Evolutionary conservation across 257 asterid genomes (phyloP), one percentile per base, ranked within the genome.

Genomic region (Thymus quinquecostatus): DNA sequence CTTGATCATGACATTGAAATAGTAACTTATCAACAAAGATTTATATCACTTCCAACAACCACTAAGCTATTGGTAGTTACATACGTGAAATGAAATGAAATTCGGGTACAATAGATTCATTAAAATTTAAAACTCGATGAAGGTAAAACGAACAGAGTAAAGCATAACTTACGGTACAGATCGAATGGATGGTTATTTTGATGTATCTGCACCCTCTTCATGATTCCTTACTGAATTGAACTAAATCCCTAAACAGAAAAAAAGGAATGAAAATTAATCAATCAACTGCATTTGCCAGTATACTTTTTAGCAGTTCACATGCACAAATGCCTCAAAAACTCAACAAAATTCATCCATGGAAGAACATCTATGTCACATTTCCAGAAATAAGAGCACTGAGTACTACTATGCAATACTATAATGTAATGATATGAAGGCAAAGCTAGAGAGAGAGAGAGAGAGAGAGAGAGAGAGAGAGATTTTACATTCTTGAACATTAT

Each of bases 141-240:
- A 43, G 34, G 5, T 2, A 4, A 32, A 56, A 53, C 3, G 29
- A 59, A 66, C 14, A 63, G 4, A 21, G 57, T 21, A 60, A 10
- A 8, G 5, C 11, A 68, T 38, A 61, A 76, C 97, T 82, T 86
- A 91, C 97, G 95, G 14, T 82, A 64, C 48, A 84, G 76, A 82
- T 81, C 85, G 68, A 91, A 71, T 34, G 87, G 92, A 82, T 86
- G 96, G 48, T 76, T 70, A 66, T 29, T 80, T 64, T 84, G 88
- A 80, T 89, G 88, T 36, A 89, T 36, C 56, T 64, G 71, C 82
- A 81, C 80, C 84, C 86, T 91, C 89, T 86, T 89, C 97, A 87
- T 86, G 84, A 62, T 58, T 73, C 61, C 82, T 76, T 65, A 60
- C 36, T 10, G 33, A 47, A 59, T 14, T 49, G 44, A 66, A 54